Evolutionary conservation across 2,329 filamentous ascomycete genomes (phyloP).

Genomic region (Pseudogymnoascus sp.): DNA sequence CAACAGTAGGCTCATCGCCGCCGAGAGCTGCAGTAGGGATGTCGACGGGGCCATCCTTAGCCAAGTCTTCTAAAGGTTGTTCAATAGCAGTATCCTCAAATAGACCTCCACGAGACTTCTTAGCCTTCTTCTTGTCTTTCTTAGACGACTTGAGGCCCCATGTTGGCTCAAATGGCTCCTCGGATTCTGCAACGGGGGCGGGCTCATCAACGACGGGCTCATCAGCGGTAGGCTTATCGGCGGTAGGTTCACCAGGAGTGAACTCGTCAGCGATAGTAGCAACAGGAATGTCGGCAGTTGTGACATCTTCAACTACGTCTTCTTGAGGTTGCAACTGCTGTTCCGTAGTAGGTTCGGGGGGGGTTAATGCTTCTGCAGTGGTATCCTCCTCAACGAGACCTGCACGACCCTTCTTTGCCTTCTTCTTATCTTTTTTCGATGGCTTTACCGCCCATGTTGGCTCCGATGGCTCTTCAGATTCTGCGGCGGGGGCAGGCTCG

Average conservation of each 20-base stretch:
- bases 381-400: conserved; percentile 10
- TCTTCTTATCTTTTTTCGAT: conserved; percentile 36
- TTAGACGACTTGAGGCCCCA: conserved; percentile 24
- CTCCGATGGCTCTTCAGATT: neutral
- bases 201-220: neutral
- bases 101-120: conserved; percentile 16
- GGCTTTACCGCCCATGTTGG: conserved; percentile 8
- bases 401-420: conserved; percentile 22
- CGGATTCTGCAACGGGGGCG: neutral
- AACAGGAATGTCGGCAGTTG: neutral
- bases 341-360: neutral
- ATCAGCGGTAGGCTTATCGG: neutral
- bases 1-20: neutral
- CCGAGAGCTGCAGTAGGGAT: neutral
- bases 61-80: neutral
- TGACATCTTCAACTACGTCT: neutral
- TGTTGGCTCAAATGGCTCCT: neutral
- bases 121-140: conserved; percentile 35
- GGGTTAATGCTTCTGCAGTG: neutral
- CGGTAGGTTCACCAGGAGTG: neutral
- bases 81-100: conserved; percentile 5
- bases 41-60: neutral
- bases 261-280: neutral
- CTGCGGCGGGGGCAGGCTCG: neutral
- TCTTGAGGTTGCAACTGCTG: neutral